These are phyloP conservation scores for Coelastrella sp. DNA, from an alignment of 139 green algal species.

Conservation along the genomic window DNA sequence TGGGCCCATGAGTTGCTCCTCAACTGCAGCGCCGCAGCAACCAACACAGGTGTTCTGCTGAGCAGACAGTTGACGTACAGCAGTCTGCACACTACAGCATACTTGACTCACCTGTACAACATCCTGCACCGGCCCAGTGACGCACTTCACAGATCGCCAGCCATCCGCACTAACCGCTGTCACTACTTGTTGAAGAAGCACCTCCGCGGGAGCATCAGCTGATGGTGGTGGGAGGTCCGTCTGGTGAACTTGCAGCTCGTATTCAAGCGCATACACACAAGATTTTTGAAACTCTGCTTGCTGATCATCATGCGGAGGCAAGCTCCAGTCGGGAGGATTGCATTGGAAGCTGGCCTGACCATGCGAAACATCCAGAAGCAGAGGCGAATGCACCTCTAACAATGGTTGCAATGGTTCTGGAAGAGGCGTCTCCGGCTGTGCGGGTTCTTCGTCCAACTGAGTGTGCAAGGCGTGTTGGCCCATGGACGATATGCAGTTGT, in stretches of 20 bases:
- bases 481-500: neutral
- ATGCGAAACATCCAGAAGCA: neutral
- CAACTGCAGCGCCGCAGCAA: neutral
- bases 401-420: neutral
- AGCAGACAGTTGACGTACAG: too few species aligned
- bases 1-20: too few species aligned
- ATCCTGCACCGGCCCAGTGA: neutral
- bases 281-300: conserved; percentile 28
- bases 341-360: neutral
- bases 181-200: conserved; percentile 10
- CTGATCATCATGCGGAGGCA: conserved; percentile 36
- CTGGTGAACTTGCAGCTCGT: conserved; percentile 45
- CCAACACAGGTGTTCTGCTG: neutral
- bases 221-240: conserved; percentile 10
- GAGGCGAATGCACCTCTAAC: neutral
- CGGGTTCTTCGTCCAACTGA: neutral
- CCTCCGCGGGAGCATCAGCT: neutral
- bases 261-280: conserved; percentile 9
- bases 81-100: too few species aligned
- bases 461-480: neutral
- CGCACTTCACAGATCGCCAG: conserved; percentile 2
- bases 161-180: neutral
- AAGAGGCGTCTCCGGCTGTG: neutral
- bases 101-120: conserved; percentile 5
- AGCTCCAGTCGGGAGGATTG: neutral